Base-by-base conservation (phyloP, 345 rosid genomes). In the Pseudoturritis turrita region DNA sequence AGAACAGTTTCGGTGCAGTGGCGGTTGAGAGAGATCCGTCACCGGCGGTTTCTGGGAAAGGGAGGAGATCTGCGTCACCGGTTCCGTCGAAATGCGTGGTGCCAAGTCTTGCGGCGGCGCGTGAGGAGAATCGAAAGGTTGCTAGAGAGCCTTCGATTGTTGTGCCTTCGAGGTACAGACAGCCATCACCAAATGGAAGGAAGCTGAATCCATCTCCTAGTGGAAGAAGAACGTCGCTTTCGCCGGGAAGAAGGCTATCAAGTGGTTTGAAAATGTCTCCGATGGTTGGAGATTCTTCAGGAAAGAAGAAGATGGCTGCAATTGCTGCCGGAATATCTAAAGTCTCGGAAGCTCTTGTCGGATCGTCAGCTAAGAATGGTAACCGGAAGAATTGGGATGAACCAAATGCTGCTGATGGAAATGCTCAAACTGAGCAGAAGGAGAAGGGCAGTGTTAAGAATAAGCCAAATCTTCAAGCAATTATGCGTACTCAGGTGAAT, bases 141-240 rank as follows among this genome's bases (percentile, higher is more conserved):
- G 78, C 85, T 10, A 86, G 83, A 75, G 99, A 95, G 76, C 84
- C 97, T 0, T 85, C 98, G 0, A 95, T 95, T 44, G 80, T 92
- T 12, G 99, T 95, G 52, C 97, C 97, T 3, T 95, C 99, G 0
- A 84, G 99, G 82, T 95, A 92, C 62, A 73, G 89, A 64, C 98
- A 95, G 41, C 97, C 98, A 4, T 95, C 99, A 0, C 99, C 99
- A 3, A 86, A 40, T 28, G 89, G 78, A 22, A 80, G 96, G 85
- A 88, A 79, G n/a, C 11, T 72, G 71, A 94, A 88, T 76, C 89
- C 88, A 9, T 88, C 93, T 1, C 91, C 97, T 0, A 83, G 67
- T 72, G 75, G 88, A 2, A 70, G 99, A 63, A 85, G 96, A 75
- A 77, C 82, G 52, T 91, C 96, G 1, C 17, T 89, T 58, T 95